These are phyloP conservation scores for Neotropicomus parvogracilis DNA, from an alignment of 1,284 basidiomycete species.

Conservation along the genomic window DNA sequence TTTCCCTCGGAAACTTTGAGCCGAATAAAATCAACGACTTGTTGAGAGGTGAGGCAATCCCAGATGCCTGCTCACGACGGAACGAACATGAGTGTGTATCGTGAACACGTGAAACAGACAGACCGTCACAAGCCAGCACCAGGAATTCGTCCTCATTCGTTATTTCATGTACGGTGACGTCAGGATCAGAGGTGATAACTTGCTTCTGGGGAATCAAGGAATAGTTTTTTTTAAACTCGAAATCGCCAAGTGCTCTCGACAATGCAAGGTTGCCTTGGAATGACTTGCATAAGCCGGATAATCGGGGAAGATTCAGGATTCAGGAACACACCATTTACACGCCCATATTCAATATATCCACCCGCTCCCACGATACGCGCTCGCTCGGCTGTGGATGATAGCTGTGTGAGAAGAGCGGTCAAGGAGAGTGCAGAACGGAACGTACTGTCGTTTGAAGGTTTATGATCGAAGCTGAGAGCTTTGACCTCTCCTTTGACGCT, in stretches of 20 bases:
- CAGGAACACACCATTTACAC: constrained; percentile 81
- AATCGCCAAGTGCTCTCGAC: constrained; percentile 94
- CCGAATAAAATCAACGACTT: constrained; percentile 89
- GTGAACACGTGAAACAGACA: constrained; percentile 25
- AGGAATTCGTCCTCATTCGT: constrained; percentile 94
- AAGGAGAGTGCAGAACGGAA: constrained; percentile 29
- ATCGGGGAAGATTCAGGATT: background rate
- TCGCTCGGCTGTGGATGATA: constrained; percentile 63
- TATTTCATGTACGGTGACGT: constrained; percentile 79
- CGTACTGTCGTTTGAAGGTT: constrained; percentile 84
- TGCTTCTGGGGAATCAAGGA: constrained; percentile 83
- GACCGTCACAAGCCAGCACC: constrained; percentile 94
- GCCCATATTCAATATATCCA: constrained; percentile 95
- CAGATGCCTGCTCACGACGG: constrained; percentile 77
- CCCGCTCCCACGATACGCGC: constrained; percentile 89
- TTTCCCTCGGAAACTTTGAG: constrained; percentile 81
- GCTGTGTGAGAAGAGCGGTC: background rate
- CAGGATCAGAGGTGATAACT: constrained; percentile 94
- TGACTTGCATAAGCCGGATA: constrained; percentile 1
- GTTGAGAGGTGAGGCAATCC: constrained; percentile 95
- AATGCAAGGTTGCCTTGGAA: constrained; percentile 87
- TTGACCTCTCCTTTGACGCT: constrained; percentile 83
- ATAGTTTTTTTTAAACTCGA: constrained; percentile 97
- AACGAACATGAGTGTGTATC: constrained; percentile 3
- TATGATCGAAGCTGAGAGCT: constrained; percentile 92